Conservation (phyloP, 441 rosid genomes). For the Gossypium davidsonii region DNA sequence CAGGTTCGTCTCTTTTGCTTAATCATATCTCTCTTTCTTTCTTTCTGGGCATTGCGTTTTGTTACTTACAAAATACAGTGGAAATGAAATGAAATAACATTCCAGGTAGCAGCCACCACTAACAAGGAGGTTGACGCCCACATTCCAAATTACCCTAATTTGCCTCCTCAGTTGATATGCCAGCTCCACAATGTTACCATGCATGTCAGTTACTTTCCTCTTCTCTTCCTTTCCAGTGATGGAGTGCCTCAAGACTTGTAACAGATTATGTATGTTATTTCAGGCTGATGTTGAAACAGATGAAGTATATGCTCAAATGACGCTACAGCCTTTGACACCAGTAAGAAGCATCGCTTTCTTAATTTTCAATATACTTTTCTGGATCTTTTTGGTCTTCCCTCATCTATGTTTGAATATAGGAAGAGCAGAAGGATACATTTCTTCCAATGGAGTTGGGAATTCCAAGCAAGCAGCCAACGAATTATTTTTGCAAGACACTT, state of each 20-base stretch:
- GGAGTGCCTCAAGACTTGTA: conserved; percentile 2
- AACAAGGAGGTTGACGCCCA: conserved; percentile 91
- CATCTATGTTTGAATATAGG: conserved; percentile 33
- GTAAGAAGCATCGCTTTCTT: conserved; percentile 31
- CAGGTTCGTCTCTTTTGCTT: conserved; percentile 27
- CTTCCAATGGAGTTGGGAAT: conserved; percentile 79
- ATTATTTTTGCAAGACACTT: conserved; percentile 92
- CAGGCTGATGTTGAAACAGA: conserved; percentile 91
- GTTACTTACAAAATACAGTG: background rate
- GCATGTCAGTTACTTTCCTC: conserved; percentile 53
- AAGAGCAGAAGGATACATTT: conserved; percentile 86
- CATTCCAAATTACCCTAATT: conserved; percentile 84
- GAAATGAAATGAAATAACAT: conserved; percentile 5
- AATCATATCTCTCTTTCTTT: conserved; percentile 9
- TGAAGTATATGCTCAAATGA: conserved; percentile 95
- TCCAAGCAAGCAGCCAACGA: conserved; percentile 87
- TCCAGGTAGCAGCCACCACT: conserved; percentile 89
- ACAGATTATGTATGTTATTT: conserved; percentile 14
- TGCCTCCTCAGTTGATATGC: conserved; percentile 54
- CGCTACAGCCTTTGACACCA: conserved; percentile 75
- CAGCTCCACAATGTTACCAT: conserved; percentile 95
- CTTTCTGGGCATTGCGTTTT: background rate
- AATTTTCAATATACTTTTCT: background rate
- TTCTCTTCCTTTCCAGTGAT: background rate
- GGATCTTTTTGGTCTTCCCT: background rate